phyloP scores from a whole-genome alignment of 2,329 filamentous ascomycete species.

The Apiospora saccharicola region DNA sequence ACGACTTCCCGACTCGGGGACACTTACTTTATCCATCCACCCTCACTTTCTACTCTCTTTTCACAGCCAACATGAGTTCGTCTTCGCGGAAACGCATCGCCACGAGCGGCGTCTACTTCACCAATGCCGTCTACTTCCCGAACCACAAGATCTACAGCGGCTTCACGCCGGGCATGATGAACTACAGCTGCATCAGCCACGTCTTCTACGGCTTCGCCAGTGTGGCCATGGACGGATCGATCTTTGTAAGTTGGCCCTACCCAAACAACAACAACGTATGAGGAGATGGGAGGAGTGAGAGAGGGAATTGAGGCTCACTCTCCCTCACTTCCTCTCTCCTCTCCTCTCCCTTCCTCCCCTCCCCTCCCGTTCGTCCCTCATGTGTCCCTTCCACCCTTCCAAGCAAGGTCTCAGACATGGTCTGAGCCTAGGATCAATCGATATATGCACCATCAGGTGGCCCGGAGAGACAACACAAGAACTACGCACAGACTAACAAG shows the following conservation, averaged over 20 bases:
- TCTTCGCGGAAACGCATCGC: constrained; percentile 54
- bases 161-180: constrained; percentile 76
- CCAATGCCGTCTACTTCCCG: constrained; percentile 86
- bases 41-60: constrained; percentile 21
- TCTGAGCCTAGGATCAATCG: neutral
- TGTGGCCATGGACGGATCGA: constrained; percentile 73
- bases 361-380: neutral
- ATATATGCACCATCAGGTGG: neutral
- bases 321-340: neutral
- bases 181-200: constrained; percentile 79
- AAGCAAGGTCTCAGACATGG: neutral
- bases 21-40: constrained; percentile 8
- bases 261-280: neutral
- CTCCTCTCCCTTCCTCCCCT: neutral
- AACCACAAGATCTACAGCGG: constrained; percentile 77
- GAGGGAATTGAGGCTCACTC: constrained; percentile 10
- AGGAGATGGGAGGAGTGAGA: neutral
- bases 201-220: constrained; percentile 86
- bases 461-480: constrained; percentile 18
- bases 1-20: neutral
- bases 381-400: neutral
- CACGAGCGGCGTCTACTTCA: constrained; percentile 61
- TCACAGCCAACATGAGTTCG: constrained; percentile 45
- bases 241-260: constrained; percentile 67
- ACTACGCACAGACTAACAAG: neutral